phyloP scores from a whole-genome alignment of 2,329 filamentous ascomycete species.

The Cladophialophora bantiana region DNA sequence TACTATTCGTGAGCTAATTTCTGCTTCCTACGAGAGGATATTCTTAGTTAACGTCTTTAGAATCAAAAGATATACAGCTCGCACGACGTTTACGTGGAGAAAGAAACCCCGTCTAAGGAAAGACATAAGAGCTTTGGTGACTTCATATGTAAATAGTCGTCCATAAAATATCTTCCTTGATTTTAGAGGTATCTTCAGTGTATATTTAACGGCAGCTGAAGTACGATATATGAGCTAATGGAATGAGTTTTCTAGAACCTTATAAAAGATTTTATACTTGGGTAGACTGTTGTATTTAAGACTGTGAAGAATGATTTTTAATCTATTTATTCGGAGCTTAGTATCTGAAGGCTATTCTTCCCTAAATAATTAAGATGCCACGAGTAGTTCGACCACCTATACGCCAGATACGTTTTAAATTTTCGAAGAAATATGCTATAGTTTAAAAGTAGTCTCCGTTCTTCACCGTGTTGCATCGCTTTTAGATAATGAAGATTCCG shows the following conservation, averaged over 20 bases:
- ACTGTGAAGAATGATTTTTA: not conserved
- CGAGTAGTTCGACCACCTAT: not conserved
- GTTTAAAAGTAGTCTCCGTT: not conserved
- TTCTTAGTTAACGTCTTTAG: slow-evolving; percentile 49
- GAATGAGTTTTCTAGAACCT: not conserved
- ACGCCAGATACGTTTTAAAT: not conserved
- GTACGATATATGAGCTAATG: not conserved
- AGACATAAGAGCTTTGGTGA: slow-evolving; percentile 3
- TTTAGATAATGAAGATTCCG: not conserved
- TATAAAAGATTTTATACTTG: not conserved
- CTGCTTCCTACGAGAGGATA: slow-evolving; percentile 6
- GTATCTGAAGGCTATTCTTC: not conserved
- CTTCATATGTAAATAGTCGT: slow-evolving; percentile 9
- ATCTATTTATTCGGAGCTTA: not conserved
- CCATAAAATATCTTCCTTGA: slow-evolving; percentile 1
- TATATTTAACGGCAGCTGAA: not conserved
- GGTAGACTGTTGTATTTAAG: not conserved
- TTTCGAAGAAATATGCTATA: not conserved
- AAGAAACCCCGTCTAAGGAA: slow-evolving; percentile 10
- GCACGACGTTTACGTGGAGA: slow-evolving; percentile 68
- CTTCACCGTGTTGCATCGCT: not conserved
- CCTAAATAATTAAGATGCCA: not conserved
- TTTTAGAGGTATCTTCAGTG: not conserved
- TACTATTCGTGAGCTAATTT: slow-evolving; percentile 69
- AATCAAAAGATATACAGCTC: slow-evolving; percentile 89